Base-by-base conservation (phyloP, 164 flowering plant genomes). In the Piper longum region DNA sequence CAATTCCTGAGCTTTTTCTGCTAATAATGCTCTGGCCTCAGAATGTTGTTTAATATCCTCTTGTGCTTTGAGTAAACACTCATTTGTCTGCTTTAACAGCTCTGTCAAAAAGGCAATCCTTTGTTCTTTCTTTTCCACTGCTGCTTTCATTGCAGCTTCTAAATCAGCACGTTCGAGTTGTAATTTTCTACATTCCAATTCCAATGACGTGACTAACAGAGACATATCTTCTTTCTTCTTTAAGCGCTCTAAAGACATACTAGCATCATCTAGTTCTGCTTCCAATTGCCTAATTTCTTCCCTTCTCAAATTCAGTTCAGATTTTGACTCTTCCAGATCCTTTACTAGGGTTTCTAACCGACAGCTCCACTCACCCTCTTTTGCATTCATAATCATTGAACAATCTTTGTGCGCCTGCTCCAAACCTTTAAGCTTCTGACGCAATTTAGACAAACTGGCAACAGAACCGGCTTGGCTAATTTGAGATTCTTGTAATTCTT, bases 401-500 rank as follows among this genome's bases (percentile, higher is more conserved):
- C 92, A 86, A 7, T 74, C 79, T 51, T 64, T 70, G 63, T 84
- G 92, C 11, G 64, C 74, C 69, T 78, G 71, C 71, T 84, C 82
- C 61, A 86, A 63, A 54, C 65, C 61, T 68, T 69, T 77, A 54
- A 84, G 79, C 68, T 80, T 86, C 70, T 71, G 73, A 1, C 73
- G 81, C 62, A 81, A 68, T 70, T 80, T 83, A 60, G 71, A n/a
- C 57, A 74, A 40, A 0, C 81, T 71, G 71, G 80, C 72, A 70
- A 71, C 57, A 17, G 66, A 44, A 60, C 78, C 76, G 41, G 78
- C 76, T 67, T 75, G 76, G 17, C 66, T 76, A 54, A 81, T 81
- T 62, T 78, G 85, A 66, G 75, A 77, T 78, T 82, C 85, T 70
- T 74, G 85, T n/a, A 81, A 70, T 67, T 81, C 85, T 70, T 82